phyloP scores from a whole-genome alignment of 305 asterid genomes.

The Fraxinus albicans region DNA sequence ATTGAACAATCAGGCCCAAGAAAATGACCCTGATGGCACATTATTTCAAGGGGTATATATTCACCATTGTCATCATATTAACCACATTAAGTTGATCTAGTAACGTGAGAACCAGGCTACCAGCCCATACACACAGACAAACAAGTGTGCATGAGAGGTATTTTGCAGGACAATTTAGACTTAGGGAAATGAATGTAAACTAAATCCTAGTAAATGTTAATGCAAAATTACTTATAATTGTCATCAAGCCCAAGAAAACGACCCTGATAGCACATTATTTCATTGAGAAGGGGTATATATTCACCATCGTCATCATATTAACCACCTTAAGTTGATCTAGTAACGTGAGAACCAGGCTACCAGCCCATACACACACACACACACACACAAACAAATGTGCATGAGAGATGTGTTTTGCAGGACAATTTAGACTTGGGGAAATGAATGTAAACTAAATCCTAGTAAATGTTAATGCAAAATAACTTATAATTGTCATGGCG shows the following conservation, averaged over 20 bases:
- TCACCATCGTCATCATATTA: background rate
- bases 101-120: background rate
- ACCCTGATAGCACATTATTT: constrained; percentile 5
- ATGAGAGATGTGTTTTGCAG: background rate
- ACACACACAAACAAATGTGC: background rate
- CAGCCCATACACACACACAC: background rate
- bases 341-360: background rate
- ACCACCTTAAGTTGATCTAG: background rate
- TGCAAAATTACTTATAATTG: background rate
- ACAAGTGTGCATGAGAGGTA: background rate
- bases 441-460: background rate
- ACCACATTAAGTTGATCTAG: constrained; percentile 1
- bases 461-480: background rate
- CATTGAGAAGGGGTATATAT: background rate
- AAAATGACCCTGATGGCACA: background rate
- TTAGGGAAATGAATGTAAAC: background rate
- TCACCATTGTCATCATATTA: background rate
- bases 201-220: background rate
- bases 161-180: background rate
- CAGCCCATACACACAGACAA: background rate
- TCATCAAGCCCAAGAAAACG: background rate
- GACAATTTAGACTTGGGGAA: background rate
- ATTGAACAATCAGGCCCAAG: background rate
- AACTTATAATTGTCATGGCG: background rate
- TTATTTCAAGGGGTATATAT: background rate